Conservation (phyloP, 352 stramenopile species). For the Globisporangium megalacanthum region DNA sequence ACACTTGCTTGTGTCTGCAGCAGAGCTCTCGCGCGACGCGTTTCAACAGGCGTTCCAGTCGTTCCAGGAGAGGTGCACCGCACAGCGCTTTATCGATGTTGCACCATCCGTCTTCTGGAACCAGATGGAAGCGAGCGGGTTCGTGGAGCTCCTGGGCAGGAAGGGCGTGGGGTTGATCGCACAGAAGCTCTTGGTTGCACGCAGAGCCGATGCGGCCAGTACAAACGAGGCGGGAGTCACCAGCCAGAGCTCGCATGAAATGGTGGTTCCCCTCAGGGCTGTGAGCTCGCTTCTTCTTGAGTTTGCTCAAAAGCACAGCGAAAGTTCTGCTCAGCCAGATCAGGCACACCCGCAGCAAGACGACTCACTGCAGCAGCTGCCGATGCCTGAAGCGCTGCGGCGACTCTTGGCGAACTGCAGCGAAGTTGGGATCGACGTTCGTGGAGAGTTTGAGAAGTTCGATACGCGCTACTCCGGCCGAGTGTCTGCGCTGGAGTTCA, state of each 20-base stretch:
- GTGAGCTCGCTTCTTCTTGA: constrained; percentile 24
- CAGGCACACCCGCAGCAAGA: background rate
- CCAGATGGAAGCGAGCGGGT: constrained; percentile 30
- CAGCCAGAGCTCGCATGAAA: constrained; percentile 4
- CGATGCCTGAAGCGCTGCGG: constrained; percentile 2
- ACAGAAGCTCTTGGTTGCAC: constrained; percentile 25
- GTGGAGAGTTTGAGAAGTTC: constrained; percentile 40
- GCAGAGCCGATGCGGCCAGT: constrained; percentile 1
- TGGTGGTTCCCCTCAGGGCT: constrained; percentile 24
- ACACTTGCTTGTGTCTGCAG: constrained; percentile 16
- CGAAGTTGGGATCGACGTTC: constrained; percentile 35
- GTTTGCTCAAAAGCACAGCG: constrained; percentile 1
- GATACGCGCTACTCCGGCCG: constrained; percentile 39
- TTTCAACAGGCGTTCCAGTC: constrained; percentile 21
- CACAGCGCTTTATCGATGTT: constrained; percentile 29
- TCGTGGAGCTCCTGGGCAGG: constrained; percentile 30
- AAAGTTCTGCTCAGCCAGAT: background rate
- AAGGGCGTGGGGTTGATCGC: constrained; percentile 19
- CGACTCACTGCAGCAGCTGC: background rate
- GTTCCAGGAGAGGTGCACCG: constrained; percentile 40
- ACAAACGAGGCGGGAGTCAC: background rate
- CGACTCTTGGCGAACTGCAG: constrained; percentile 31
- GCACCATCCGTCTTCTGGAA: constrained; percentile 26
- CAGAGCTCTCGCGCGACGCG: constrained; percentile 22
- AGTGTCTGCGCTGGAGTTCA: constrained; percentile 46